phyloP scores from a whole-genome alignment of 495 filamentous ascomycete species.

The Lophiostoma macrostomum region DNA sequence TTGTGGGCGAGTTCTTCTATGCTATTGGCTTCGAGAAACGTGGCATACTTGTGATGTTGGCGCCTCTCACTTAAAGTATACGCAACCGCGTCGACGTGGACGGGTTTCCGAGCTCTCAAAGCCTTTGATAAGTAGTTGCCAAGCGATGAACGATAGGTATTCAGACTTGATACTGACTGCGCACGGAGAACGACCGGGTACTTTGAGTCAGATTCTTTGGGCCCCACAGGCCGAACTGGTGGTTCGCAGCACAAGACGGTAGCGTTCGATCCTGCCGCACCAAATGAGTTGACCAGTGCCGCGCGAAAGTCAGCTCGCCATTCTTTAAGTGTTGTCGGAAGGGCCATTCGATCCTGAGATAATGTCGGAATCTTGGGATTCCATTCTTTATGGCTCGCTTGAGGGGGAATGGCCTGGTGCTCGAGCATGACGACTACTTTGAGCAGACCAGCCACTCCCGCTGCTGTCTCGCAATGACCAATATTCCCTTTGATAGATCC shows the following conservation, averaged over 20 bases:
- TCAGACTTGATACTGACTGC: background rate
- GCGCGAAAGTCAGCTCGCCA: conserved; percentile 2
- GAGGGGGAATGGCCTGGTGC: background rate
- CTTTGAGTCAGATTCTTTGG: background rate
- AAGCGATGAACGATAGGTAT: background rate
- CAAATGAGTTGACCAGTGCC: conserved; percentile 3
- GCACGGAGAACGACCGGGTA: background rate
- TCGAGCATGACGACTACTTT: conserved; percentile 53
- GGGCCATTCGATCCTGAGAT: background rate
- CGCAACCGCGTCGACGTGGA: background rate
- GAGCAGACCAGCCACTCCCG: conserved; percentile 47
- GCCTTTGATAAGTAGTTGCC: background rate
- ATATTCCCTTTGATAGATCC: conserved; percentile 50
- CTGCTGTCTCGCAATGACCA: conserved; percentile 52
- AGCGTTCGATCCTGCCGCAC: conserved; percentile 4
- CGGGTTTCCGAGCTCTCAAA: background rate
- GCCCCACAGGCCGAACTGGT: too few species aligned
- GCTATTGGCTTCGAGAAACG: too few species aligned
- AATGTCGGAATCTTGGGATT: conserved; percentile 13
- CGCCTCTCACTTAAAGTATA: too few species aligned
- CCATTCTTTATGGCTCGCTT: background rate
- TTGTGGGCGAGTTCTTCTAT: too few species aligned
- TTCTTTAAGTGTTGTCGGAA: conserved; percentile 7
- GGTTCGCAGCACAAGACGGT: background rate
- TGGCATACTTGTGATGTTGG: too few species aligned